A percentile compares a stretch with the other conserved stretches of the same genome.
Conservation (phyloP, 495 filamentous ascomycete species). For the Penicillium riverlandense region DNA sequence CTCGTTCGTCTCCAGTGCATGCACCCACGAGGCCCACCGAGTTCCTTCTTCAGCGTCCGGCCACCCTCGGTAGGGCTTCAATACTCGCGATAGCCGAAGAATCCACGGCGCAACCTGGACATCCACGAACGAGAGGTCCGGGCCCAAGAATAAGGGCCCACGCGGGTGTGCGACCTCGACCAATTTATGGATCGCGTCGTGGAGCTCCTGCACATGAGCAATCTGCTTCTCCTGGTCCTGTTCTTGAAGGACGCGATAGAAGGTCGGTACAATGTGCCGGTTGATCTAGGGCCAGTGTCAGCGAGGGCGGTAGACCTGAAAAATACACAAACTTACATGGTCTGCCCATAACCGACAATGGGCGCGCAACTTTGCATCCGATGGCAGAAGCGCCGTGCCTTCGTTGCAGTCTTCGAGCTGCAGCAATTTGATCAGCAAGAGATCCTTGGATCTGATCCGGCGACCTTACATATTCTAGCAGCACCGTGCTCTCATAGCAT, state of each 20-base stretch:
- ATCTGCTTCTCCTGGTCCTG: slow-evolving; percentile 60
- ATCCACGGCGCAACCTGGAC: slow-evolving; percentile 87
- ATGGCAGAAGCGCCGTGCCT: slow-evolving; percentile 53
- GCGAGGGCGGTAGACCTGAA: too few relatives aligned
- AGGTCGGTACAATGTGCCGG: slow-evolving; percentile 70
- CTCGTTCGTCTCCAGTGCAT: slow-evolving; percentile 71
- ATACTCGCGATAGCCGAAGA: slow-evolving; percentile 63
- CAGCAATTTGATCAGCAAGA: slow-evolving; percentile 2
- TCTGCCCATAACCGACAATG: slow-evolving; percentile 81
- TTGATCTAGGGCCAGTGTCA: slow-evolving; percentile 56
- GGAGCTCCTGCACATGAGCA: slow-evolving; percentile 56
- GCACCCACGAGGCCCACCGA: slow-evolving; percentile 70
- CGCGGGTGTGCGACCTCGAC: slow-evolving; percentile 60
- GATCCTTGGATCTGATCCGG: background rate
- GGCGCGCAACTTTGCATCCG: slow-evolving; percentile 61
- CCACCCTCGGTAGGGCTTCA: slow-evolving; percentile 78
- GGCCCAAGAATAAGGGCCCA: slow-evolving; percentile 81
- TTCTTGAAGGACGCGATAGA: slow-evolving; percentile 71
- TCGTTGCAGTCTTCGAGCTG: slow-evolving; percentile 72
- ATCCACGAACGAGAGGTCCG: slow-evolving; percentile 69
- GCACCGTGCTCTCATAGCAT: slow-evolving; percentile 77
- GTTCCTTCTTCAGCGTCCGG: slow-evolving; percentile 60
- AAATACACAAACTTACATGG: slow-evolving; percentile 50
- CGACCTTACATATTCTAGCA: slow-evolving; percentile 75
- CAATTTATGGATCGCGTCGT: slow-evolving; percentile 61